Evolutionary conservation across 306 rosid genomes (phyloP), one percentile per base, ranked within the genome.

Genomic region (Trifolium dubium): DNA sequence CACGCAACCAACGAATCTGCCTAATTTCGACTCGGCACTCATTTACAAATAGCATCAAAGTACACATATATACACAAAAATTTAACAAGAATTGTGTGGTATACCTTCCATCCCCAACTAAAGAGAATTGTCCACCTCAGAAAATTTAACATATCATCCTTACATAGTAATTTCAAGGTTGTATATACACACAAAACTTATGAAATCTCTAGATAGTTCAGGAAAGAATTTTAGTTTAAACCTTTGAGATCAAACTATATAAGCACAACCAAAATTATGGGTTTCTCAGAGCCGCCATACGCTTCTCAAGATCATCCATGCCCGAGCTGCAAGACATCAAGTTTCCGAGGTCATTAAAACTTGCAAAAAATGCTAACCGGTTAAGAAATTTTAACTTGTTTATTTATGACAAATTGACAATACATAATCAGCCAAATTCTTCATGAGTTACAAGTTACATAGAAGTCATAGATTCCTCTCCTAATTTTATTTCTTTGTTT

Each of bases 251-350:
- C 12, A 18, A 67, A 68, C 15, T 69, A 40, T 62, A 64, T 23
- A 75, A 56, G 49, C 75, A 50, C 18, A 17, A 51, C 60, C 47
- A 65, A 75, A 71, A 47, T 89, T 83, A 92, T 14, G 92, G 93
- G 81, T 87, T 87, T 75, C 97, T 86, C 31, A 92, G 97, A 76
- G 93, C 92, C 10, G 92, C 97, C 89, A 95, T 74, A 72, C 99
- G 90, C 81, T 90, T 90, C 92, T 92, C 99, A 53, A 95, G 91
- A 47, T 95, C 93, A 37, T 85, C 89, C 34, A 79, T 7, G 49
- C 93, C 85, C 31, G 97, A 90, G 82, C 99, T 95, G 92, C 81
- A 85, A 74, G 51, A n/a, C 64, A 78, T 46, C 51, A 75, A 77
- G 81, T 53, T 35, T 68, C 32, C 41, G 49, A 58, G 51, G 79